phyloP scores from a whole-genome alignment of 75 land plant genomes.

The Cryptomeria japonica region DNA sequence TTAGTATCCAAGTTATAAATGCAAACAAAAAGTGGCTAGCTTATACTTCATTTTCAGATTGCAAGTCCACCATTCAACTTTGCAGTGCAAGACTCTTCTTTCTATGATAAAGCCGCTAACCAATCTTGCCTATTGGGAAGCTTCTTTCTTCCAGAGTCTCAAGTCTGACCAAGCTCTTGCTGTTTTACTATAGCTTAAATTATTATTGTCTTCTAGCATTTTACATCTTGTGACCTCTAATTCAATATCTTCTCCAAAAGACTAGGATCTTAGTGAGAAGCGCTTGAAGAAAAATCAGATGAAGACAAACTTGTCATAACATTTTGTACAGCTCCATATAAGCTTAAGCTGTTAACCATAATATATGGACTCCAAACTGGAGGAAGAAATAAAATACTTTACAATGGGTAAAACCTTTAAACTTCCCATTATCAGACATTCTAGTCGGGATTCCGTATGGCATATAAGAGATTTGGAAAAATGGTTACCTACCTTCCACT shows the following conservation, averaged over 20 bases:
- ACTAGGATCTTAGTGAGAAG: neutral
- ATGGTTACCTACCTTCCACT: neutral
- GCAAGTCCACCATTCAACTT: neutral
- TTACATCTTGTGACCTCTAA: neutral
- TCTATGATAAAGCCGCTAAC: neutral
- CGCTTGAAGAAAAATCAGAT: neutral
- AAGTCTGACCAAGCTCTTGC: conserved; percentile 5
- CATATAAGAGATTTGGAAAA: conserved; percentile 1
- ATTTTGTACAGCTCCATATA: neutral
- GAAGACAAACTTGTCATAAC: neutral
- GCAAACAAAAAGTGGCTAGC: neutral
- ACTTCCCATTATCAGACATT: neutral
- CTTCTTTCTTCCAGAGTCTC: conserved; percentile 7
- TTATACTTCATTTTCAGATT: neutral
- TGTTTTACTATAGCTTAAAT: neutral
- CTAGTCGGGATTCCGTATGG: neutral
- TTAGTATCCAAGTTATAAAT: neutral
- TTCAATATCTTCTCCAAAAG: neutral
- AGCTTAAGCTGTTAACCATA: neutral
- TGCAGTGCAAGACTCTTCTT: neutral
- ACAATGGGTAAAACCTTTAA: neutral
- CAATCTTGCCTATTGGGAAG: neutral
- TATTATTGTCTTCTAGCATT: neutral
- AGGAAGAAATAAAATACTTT: conserved; percentile 6
- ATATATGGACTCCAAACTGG: neutral